Conservation (phyloP, 306 rosid genomes). For the Fragaria iinumae region DNA sequence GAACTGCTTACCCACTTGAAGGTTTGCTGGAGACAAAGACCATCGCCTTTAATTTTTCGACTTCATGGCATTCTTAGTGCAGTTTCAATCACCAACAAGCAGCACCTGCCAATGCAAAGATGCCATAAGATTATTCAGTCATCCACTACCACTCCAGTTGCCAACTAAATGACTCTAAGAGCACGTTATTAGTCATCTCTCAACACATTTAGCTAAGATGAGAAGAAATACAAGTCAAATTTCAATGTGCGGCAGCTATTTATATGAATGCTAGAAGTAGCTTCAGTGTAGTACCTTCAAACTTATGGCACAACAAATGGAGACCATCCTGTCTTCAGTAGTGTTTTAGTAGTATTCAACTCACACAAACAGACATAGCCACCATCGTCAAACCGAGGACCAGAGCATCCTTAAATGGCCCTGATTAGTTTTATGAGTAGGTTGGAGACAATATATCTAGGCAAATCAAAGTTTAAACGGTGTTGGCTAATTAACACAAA, state of each 20-base stretch:
- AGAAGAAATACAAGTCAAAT: background rate
- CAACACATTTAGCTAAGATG: background rate
- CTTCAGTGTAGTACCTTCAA: background rate
- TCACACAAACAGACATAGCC: background rate
- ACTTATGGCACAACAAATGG: background rate
- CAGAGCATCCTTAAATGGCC: background rate
- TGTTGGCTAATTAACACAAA: background rate
- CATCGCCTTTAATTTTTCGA: background rate
- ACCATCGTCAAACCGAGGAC: background rate
- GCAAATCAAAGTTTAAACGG: background rate
- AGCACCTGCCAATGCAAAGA: background rate
- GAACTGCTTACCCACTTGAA: background rate
- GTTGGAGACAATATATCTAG: background rate
- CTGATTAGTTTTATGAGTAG: background rate
- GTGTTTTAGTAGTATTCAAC: background rate
- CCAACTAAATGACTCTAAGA: background rate
- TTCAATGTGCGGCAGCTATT: background rate
- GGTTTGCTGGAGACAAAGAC: background rate
- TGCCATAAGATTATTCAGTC: background rate
- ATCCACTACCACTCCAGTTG: background rate
- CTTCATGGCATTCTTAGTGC: background rate
- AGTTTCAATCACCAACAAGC: background rate
- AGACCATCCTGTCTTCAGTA: background rate
- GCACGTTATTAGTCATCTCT: conserved; percentile 2
- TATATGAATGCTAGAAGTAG: background rate